phyloP scores from a whole-genome alignment of 345 rosid genomes.

The Eucalyptus dawsonii region DNA sequence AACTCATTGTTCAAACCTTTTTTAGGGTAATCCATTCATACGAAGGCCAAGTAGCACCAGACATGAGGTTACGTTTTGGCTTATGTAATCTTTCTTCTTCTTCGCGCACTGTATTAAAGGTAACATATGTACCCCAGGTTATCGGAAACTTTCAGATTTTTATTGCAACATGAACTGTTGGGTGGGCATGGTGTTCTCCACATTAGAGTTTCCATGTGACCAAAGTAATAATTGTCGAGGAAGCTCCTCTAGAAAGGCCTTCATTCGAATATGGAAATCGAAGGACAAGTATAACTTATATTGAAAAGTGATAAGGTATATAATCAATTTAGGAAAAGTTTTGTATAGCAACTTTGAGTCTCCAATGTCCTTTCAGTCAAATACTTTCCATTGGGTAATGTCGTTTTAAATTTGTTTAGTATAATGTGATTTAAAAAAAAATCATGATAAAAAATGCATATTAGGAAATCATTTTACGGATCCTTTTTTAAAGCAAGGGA shows the following conservation, averaged over 20 bases:
- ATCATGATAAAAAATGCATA: background rate
- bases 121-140: background rate
- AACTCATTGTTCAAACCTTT: background rate
- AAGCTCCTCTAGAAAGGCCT: background rate
- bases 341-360: background rate
- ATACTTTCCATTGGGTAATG: background rate
- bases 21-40: background rate
- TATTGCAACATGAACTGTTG: background rate
- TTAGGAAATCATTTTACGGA: background rate
- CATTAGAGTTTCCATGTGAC: background rate
- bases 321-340: background rate
- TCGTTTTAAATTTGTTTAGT: fast-evolving
- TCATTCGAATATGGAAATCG: background rate
- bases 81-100: background rate
- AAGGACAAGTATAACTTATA: background rate
- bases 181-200: background rate
- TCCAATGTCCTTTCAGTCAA: background rate
- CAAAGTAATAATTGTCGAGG: background rate
- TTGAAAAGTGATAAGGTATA: background rate
- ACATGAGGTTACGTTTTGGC: background rate
- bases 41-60: background rate
- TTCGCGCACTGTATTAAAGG: background rate
- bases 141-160: background rate
- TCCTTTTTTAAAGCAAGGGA: background rate
- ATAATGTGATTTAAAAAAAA: too few relatives aligned